Percentiles rank a stretch among this genome's conserved stretches.
phyloP scores from a whole-genome alignment of 1,284 basidiomycete genomes.

The Papiliotrema laurentii region DNA sequence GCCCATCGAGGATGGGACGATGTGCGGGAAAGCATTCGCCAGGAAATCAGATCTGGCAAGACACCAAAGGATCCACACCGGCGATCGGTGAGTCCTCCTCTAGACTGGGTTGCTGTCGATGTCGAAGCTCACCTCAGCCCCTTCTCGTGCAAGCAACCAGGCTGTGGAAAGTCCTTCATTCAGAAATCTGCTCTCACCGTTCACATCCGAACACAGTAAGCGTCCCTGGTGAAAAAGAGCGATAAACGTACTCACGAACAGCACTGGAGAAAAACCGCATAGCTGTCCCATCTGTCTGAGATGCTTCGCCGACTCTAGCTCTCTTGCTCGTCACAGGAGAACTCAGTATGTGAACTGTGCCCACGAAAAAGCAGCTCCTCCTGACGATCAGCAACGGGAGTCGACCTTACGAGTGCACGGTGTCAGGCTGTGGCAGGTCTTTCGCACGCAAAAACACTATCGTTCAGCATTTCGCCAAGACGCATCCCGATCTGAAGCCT shows the following conservation, averaged over 20 bases:
- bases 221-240: background rate
- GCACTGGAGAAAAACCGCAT: slow-evolving; percentile 57
- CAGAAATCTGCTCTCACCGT: slow-evolving; percentile 48
- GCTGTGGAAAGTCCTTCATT: slow-evolving; percentile 48
- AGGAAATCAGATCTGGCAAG: slow-evolving; percentile 51
- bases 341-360: slow-evolving; percentile 49
- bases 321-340: slow-evolving; percentile 55
- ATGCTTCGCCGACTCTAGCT: slow-evolving; percentile 56
- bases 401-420: slow-evolving; percentile 38
- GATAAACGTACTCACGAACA: slow-evolving; percentile 26
- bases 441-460: slow-evolving; percentile 44
- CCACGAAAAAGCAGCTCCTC: background rate
- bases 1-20: slow-evolving; percentile 43
- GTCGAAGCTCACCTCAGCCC: slow-evolving; percentile 28
- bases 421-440: slow-evolving; percentile 27
- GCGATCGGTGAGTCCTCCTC: slow-evolving; percentile 37
- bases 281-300: slow-evolving; percentile 53
- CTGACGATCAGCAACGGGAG: slow-evolving; percentile 31
- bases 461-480: slow-evolving; percentile 38
- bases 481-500: slow-evolving; percentile 39
- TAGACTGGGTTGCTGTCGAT: background rate
- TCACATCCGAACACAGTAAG: slow-evolving; percentile 50
- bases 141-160: slow-evolving; percentile 37
- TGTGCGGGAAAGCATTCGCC: slow-evolving; percentile 52
- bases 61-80: slow-evolving; percentile 51